Evolutionary conservation across 2,329 filamentous ascomycete genomes (phyloP), one percentile per base, ranked within the genome.

Genomic region (Aspergillus fructus): DNA sequence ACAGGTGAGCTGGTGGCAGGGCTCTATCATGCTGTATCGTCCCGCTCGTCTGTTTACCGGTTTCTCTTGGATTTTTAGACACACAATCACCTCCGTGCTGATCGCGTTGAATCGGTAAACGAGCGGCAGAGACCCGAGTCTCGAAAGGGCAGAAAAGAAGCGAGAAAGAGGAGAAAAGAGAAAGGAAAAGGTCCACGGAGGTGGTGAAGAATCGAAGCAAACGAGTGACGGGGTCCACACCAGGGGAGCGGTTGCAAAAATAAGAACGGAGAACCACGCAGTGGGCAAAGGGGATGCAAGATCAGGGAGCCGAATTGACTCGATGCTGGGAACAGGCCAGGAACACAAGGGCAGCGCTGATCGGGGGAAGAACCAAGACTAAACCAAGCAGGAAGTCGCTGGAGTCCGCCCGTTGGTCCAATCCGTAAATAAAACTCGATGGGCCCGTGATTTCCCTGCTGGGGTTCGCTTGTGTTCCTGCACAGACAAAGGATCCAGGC

Each of bases 121-220:
- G 55, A 59, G 52, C 19, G 54, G 47, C 49, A 51, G 41, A 46
- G 45, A 49, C 15, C 12, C 40, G 27, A 21, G 45, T 43, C 21
- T 51, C 39, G 21, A 49, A 47, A 48, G 39, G 12, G 24, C 43
- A 49, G 42, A 51, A 48, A 48, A 33, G 24, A 11, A 17, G 27
- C 39, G 19, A 37, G 42, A 47, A 49, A 17, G 11, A 13, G 7
- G 0, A 39, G 46, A 50, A 41, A 41, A n/a, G 37, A 39, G 39
- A 45, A 27, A 30, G 17, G 41, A 46, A 40, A 52, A 48, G 12
- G 23, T 40, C 55, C 48, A 58, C 51, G 7, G 6, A 27, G 17
- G 55, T 50, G 61, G 49, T 59, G 24, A 55, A 55, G 46, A 52
- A 53, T n/a, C 47, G 48, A 54, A 60, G 46, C 45, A 46, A 59